Evolutionary conservation across 176 grass and related monocot species (phyloP).

Genomic region (Oryza officinalis): DNA sequence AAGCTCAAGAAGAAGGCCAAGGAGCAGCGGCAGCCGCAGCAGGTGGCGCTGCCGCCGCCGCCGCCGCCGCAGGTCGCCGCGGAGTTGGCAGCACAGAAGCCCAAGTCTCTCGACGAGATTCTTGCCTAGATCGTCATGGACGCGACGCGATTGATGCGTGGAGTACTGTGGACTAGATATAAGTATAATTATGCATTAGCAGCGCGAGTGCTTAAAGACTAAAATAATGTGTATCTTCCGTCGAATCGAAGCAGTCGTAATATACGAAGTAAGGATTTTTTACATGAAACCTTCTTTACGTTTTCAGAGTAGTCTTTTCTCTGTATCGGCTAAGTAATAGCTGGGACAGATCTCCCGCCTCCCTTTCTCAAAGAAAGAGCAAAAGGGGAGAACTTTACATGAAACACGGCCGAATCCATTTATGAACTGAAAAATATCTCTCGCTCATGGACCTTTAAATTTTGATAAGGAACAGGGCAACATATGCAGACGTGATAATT

Average conservation of each 20-base stretch:
- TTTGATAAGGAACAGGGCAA: background rate
- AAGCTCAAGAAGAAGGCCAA: constrained; percentile 81
- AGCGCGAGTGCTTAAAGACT: no score
- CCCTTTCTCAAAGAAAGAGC: background rate
- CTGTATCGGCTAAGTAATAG: background rate
- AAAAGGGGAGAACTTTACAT: background rate
- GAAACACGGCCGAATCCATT: background rate
- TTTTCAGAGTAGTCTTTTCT: background rate
- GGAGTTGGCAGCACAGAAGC: constrained; percentile 24
- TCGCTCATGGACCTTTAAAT: background rate
- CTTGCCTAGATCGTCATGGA: constrained; percentile 45
- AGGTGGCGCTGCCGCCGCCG: constrained; percentile 24
- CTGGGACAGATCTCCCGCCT: background rate
- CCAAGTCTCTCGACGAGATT: constrained; percentile 56
- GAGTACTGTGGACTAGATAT: no score
- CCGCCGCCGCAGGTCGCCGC: background rate
- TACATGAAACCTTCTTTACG: background rate
- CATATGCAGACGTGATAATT: background rate
- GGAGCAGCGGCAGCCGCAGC: constrained; percentile 30
- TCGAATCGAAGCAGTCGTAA: background rate
- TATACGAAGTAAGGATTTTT: background rate
- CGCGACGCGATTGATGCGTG: background rate
- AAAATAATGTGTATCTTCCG: background rate
- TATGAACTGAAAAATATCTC: background rate
- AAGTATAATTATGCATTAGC: no score